These are phyloP conservation scores for Casuarina glauca DNA, from an alignment of 306 rosid genomes.

Conservation along the genomic window DNA sequence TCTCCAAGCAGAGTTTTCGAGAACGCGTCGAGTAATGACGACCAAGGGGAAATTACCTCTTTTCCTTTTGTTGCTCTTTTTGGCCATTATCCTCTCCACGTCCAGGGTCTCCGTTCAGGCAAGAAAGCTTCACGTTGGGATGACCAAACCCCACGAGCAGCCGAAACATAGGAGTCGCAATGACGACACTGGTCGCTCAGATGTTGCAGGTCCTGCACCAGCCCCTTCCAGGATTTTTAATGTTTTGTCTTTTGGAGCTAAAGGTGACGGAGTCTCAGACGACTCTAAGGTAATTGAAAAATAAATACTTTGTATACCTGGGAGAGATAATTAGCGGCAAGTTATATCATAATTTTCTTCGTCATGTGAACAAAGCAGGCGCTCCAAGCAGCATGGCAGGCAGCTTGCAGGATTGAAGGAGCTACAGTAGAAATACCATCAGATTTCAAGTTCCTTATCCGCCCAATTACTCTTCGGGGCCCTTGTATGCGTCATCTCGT, in stretches of 20 bases:
- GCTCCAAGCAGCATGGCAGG: constrained; percentile 72
- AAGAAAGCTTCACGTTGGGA: constrained; percentile 54
- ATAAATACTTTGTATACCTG: neutral
- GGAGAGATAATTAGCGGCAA: neutral
- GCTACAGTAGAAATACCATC: constrained; percentile 74
- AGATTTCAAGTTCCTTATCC: constrained; percentile 55
- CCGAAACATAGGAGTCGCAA: constrained; percentile 39
- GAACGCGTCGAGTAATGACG: constrained; percentile 37
- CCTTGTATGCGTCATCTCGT: constrained; percentile 77
- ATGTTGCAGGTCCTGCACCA: constrained; percentile 43
- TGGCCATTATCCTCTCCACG: constrained; percentile 38
- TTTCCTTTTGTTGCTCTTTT: constrained; percentile 36
- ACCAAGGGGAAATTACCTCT: constrained; percentile 33
- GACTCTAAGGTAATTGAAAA: constrained; percentile 64
- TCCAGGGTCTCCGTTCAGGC: constrained; percentile 58
- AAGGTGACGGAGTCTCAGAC: constrained; percentile 75
- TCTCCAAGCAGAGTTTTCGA: constrained; percentile 3
- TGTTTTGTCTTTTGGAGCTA: constrained; percentile 74
- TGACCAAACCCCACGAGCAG: constrained; percentile 44
- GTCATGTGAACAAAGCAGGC: constrained; percentile 52
- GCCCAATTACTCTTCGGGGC: constrained; percentile 74
- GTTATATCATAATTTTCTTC: constrained; percentile 5
- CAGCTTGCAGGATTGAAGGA: constrained; percentile 70
- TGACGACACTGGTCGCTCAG: constrained; percentile 30
- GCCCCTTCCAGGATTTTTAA: constrained; percentile 46